Base-by-base conservation (phyloP, 2,329 filamentous ascomycete species). In the Penicillium sp. region DNA sequence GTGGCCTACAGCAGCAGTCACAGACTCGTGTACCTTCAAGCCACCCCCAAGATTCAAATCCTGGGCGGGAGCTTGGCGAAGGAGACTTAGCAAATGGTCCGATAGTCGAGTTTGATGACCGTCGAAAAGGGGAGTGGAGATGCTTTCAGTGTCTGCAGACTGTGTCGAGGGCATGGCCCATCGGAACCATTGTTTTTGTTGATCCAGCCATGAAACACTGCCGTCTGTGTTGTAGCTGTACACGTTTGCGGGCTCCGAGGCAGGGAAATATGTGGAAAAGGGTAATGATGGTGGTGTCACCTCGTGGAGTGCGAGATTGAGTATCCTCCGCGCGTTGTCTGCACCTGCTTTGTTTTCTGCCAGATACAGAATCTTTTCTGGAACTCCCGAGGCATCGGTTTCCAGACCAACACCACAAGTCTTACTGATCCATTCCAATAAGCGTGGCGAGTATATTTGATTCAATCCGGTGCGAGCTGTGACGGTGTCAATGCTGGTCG, bases 1-100 rank as follows among this genome's bases (percentile, higher is more conserved):
- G 55, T 69, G 74, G n/a, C 76, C 76, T 54, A 75, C 68, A 2
- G 72, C 63, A 22, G 76, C 76, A 22, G 72, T 75, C 25, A 79
- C 57, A 11, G 67, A 71, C 59, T 78, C 76, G 20, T 68, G 67
- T 1, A 72, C 54, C 14, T 61, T 58, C 6, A 51, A 56, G 17
- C 59, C 58, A 3, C 55, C 51, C 10, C 25, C 39, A 5, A 37
- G 17, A 1, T 35, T 11, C 2, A 31, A 20, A 10, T 58, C 59
- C 4, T 57, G 31, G 15, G 49, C 28, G 14, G 58, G 43, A 31
- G 38, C 41, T 25, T 61, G 55, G 48, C 70, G 65, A 34, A 77
- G 69, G 15, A 75, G 51, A 42, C 70, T 73, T 6, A 76, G 57
- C 38, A 77, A 66, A 43, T 72, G 69, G 47, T 68, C 63, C 6